Base-by-base conservation (phyloP, 2,329 filamentous ascomycete species). In the Stagonosporopsis rhizophila region DNA sequence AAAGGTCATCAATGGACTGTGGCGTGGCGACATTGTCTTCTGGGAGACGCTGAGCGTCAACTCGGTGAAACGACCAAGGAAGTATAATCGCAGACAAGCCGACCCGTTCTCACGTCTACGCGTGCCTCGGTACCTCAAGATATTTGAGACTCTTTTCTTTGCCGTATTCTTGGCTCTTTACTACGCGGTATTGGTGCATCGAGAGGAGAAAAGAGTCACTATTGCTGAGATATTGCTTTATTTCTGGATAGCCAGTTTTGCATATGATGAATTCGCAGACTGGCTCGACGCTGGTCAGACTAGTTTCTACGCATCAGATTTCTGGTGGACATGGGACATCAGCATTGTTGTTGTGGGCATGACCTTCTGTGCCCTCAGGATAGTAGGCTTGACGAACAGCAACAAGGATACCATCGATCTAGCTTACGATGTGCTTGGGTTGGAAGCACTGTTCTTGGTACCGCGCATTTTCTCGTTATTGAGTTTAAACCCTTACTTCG, bases 391-490 rank as follows among this genome's bases (percentile, higher is more conserved):
- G 23, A 80, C 81, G 20, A 84, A 83, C 48, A 74, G 84, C 20
- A 85, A 88, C 61, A 75, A 80, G 9, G 76, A 81, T 15, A 83
- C 91, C n/a, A 89, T 89, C 42, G 89, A 95, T 58, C 81, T 89
- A 3, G 88, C 92, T 0, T 97, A 96, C 73, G 91, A 97, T 69
- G 88, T 97, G n/a, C 80, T 97, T 20, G 89, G 92, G 0, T 81
- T 97, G 14, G 91, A 96, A 75, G 93, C 92, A 0, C 82, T 97
- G 9, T 94, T 97, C 73, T 88, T 97, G 76, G 89, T 96, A 19
- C 93, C 93, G 38, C 81, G 86, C 80, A 89, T 96, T 64, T 96
- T 89, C 78, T 96, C 92, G 14, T 84, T 97, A 48, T 82, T 96
- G 60, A 94, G 90, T 71, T 77, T 97, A 61, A 92, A 92, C 67